These are phyloP conservation scores for Globisporangium radiosum DNA, from an alignment of 352 stramenopile species.

Conservation along the genomic window DNA sequence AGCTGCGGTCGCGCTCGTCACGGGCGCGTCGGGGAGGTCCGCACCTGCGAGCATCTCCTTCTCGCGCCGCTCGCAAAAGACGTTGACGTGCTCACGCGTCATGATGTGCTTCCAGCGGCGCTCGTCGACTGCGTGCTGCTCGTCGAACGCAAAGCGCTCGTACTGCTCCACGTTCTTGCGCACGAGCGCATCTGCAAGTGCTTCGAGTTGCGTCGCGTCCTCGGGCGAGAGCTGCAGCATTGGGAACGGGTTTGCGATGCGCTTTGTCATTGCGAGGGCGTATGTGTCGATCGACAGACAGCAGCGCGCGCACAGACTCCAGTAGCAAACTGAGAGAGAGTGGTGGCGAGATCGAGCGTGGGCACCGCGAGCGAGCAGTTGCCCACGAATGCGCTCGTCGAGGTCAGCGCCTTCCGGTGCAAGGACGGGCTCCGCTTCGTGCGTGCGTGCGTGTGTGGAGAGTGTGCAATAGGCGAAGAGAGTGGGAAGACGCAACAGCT, in stretches of 20 bases:
- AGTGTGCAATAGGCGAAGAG: too few species aligned
- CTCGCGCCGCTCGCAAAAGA: conserved; percentile 4
- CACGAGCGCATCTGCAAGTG: conserved; percentile 8
- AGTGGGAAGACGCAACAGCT: too few species aligned
- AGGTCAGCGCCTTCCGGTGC: too few species aligned
- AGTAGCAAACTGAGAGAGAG: too few species aligned
- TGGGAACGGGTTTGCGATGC: conserved; percentile 6
- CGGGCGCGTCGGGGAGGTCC: conserved; percentile 1
- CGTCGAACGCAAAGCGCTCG: conserved; percentile 9
- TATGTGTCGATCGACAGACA: neutral
- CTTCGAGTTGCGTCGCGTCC: conserved; percentile 10
- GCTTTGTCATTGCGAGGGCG: neutral
- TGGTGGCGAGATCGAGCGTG: too few species aligned
- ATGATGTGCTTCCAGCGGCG: conserved; percentile 11
- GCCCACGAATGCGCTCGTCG: too few species aligned
- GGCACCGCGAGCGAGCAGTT: too few species aligned
- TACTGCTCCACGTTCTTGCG: conserved; percentile 8
- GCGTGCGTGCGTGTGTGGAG: too few species aligned
- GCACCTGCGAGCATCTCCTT: neutral
- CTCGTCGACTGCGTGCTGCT: conserved; percentile 3
- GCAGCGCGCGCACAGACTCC: neutral
- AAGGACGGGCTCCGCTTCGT: too few species aligned
- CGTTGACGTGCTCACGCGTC: conserved; percentile 8
- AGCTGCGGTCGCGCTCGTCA: neutral
- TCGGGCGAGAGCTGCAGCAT: conserved; percentile 9